phyloP scores from a whole-genome alignment of 768 basidiomycete species.

The Filobasidium wieringae region DNA sequence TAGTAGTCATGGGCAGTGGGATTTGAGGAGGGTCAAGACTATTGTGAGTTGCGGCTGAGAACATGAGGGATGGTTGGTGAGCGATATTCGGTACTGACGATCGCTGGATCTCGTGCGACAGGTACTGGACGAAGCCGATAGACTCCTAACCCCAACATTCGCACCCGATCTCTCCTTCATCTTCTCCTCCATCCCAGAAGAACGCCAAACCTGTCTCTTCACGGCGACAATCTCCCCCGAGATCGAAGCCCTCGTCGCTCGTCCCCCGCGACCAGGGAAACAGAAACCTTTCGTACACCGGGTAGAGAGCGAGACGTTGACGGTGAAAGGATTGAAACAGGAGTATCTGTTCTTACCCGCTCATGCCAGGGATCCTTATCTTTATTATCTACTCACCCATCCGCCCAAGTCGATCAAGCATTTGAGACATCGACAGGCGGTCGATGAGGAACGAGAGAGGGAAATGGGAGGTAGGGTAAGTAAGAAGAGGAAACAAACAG shows the following conservation, averaged over 20 bases:
- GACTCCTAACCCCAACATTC: slow-evolving; percentile 79
- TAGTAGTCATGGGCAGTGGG: slow-evolving; percentile 62
- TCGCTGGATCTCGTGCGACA: too few relatives aligned
- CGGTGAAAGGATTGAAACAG: slow-evolving; percentile 77
- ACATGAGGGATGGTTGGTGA: too few relatives aligned
- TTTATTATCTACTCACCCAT: slow-evolving; percentile 77
- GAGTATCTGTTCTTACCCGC: slow-evolving; percentile 85
- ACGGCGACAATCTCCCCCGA: slow-evolving; percentile 86
- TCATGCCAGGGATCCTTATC: slow-evolving; percentile 83
- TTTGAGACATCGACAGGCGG: slow-evolving; percentile 43
- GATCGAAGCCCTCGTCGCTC: slow-evolving; percentile 63
- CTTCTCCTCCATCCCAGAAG: slow-evolving; percentile 62
- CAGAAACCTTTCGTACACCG: slow-evolving; percentile 74
- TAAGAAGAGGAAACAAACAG: slow-evolving; percentile 6
- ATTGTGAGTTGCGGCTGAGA: slow-evolving; percentile 53
- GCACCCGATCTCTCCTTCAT: slow-evolving; percentile 68
- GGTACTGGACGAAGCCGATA: slow-evolving; percentile 95
- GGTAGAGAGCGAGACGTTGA: slow-evolving; percentile 62
- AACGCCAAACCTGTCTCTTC: slow-evolving; percentile 92
- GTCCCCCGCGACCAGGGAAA: slow-evolving; percentile 68
- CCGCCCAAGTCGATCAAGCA: slow-evolving; percentile 67
- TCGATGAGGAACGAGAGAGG: slow-evolving; percentile 24
- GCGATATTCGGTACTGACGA: too few relatives aligned
- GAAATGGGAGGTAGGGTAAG: slow-evolving; percentile 15
- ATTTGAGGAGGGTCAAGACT: slow-evolving; percentile 69